Conservation (phyloP, 176 grass and related monocot genomes). For the Phragmites australis region DNA sequence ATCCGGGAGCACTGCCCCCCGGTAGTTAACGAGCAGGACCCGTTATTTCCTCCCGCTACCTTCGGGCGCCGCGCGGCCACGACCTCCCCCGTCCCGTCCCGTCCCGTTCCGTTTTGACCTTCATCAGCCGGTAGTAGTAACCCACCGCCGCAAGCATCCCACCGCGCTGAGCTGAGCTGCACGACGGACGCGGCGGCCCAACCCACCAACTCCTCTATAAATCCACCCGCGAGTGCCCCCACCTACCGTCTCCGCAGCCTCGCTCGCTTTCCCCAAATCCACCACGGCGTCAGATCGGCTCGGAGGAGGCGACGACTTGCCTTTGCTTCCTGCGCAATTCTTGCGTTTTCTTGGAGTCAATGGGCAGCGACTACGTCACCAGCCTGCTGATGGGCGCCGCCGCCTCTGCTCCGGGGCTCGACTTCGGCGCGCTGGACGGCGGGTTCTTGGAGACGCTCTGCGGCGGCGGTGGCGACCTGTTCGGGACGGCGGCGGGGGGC, state of each 20-base stretch:
- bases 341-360: conserved; percentile 31
- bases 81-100: background rate
- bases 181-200: background rate
- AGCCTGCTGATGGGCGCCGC: conserved; percentile 41
- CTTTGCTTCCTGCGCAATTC: conserved; percentile 49
- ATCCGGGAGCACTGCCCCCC: conserved; percentile 28
- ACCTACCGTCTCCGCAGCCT: conserved; percentile 28
- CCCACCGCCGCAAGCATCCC: conserved; percentile 37
- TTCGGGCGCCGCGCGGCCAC: background rate
- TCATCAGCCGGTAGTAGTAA: background rate
- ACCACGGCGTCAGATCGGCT: background rate
- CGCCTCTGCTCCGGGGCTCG: conserved; percentile 23
- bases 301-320: background rate
- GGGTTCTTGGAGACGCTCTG: conserved; percentile 59
- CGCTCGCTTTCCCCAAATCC: conserved; percentile 27
- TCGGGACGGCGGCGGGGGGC: conserved; percentile 17
- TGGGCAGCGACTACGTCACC: conserved; percentile 52
- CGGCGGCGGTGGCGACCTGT: conserved; percentile 33
- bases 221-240: conserved; percentile 14
- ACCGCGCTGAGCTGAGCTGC: conserved; percentile 26
- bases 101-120: conserved; percentile 30
- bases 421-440: conserved; percentile 41
- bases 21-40: background rate
- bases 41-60: conserved; percentile 27
- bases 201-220: conserved; percentile 36